These are phyloP conservation scores for Boletus rufocinnamomeus DNA, from an alignment of 768 basidiomycete genomes.

Conservation along the genomic window DNA sequence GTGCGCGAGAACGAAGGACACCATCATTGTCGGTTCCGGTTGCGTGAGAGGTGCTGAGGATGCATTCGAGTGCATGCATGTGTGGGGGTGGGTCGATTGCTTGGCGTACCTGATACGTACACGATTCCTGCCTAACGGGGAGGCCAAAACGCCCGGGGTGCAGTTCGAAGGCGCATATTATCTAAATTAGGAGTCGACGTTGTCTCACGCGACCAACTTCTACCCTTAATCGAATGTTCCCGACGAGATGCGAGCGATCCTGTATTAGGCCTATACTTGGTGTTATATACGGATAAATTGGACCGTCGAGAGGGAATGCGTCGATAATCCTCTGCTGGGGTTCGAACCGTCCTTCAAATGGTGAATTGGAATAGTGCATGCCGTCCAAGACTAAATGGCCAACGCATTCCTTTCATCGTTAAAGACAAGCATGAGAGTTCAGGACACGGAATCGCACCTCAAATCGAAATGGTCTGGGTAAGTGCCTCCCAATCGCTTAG, in stretches of 20 bases:
- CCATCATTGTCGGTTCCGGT: neutral
- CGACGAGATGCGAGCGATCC: neutral
- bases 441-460: neutral
- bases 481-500: neutral
- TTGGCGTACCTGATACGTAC: neutral
- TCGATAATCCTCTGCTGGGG: neutral
- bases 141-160: neutral
- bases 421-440: neutral
- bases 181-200: neutral
- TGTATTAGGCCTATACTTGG: neutral
- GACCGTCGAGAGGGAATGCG: neutral
- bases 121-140: neutral
- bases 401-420: too few relatives aligned
- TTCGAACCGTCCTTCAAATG: neutral
- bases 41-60: neutral
- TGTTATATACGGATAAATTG: neutral
- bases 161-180: neutral
- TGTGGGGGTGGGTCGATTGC: neutral
- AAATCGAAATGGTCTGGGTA: neutral
- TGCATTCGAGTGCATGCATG: neutral
- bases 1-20: neutral
- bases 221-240: neutral
- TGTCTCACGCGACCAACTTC: conserved; percentile 2
- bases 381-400: too few relatives aligned
- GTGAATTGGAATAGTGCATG: neutral